Evolutionary conservation across 345 rosid genomes (phyloP).

Genomic region (Nasturtium officinale): DNA sequence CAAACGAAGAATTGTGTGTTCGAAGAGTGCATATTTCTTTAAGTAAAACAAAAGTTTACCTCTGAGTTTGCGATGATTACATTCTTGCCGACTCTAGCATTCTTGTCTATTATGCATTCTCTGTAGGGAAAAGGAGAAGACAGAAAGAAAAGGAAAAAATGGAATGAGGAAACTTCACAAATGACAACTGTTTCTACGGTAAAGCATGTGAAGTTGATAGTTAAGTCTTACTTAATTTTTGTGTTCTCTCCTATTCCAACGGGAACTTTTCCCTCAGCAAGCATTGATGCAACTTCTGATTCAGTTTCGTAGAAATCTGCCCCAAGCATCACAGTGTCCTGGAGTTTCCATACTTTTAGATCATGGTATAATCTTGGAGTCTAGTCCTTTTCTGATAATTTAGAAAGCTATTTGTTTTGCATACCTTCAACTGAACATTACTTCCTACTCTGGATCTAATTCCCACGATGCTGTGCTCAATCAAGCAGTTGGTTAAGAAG

Average conservation of each 20-base stretch:
- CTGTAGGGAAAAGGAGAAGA: slow-evolving; percentile 46
- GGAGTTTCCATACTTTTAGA: slow-evolving; percentile 32
- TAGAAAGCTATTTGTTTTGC: slow-evolving; percentile 5
- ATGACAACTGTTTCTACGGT: slow-evolving; percentile 24
- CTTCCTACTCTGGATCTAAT: slow-evolving; percentile 84
- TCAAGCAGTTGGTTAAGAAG: slow-evolving; percentile 65
- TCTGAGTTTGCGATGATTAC: slow-evolving; percentile 81
- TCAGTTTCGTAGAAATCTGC: slow-evolving; percentile 91
- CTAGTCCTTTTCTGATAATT: slow-evolving; percentile 3
- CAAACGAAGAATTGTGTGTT: slow-evolving; percentile 7
- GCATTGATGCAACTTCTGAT: slow-evolving; percentile 57
- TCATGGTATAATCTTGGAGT: slow-evolving; percentile 12
- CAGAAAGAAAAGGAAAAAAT: slow-evolving; percentile 4
- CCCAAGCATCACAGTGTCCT: slow-evolving; percentile 96
- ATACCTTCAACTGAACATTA: slow-evolving; percentile 79
- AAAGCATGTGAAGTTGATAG: slow-evolving; percentile 21
- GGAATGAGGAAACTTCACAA: slow-evolving; percentile 9
- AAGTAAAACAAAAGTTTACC: slow-evolving; percentile 45
- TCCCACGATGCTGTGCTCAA: slow-evolving; percentile 89
- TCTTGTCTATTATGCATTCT: slow-evolving; percentile 93
- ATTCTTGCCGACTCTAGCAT: slow-evolving; percentile 91
- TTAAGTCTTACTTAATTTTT: slow-evolving; percentile 59
- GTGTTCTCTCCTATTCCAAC: slow-evolving; percentile 88
- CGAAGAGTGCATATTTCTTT: not conserved
- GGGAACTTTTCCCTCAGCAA: slow-evolving; percentile 76